phyloP scores from a whole-genome alignment of 306 rosid species.

The Luffa aegyptiaca region DNA sequence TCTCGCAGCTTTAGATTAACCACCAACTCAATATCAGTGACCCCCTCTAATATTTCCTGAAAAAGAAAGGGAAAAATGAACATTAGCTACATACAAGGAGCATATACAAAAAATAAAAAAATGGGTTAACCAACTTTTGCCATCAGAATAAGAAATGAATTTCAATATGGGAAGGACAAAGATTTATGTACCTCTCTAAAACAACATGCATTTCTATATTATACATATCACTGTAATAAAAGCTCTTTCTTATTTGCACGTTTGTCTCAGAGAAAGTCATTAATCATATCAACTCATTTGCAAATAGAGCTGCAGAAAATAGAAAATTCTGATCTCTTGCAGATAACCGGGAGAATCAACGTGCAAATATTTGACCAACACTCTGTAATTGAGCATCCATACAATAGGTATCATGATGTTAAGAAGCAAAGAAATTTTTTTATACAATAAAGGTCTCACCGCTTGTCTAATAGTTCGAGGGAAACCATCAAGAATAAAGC shows the following conservation, averaged over 20 bases:
- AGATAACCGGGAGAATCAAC: not conserved
- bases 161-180: not conserved
- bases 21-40: constrained; percentile 38
- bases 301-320: not conserved
- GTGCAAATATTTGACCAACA: not conserved
- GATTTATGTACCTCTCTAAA: not conserved
- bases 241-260: not conserved
- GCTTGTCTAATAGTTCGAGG: constrained; percentile 43
- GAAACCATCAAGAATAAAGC: constrained; percentile 44
- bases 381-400: not conserved
- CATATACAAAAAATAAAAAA: not conserved
- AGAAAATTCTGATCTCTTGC: not conserved
- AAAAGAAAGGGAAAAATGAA: not conserved
- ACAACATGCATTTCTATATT: not conserved
- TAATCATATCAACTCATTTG: not conserved
- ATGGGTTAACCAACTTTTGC: not conserved
- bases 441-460: constrained; percentile 14
- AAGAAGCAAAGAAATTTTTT: not conserved
- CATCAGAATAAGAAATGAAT: not conserved
- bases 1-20: constrained; percentile 38
- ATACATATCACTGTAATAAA: not conserved
- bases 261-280: not conserved
- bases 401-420: not conserved
- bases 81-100: not conserved
- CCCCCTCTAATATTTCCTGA: constrained; percentile 43